phyloP scores from a whole-genome alignment of 441 rosid genomes.

The California macrophylla region DNA sequence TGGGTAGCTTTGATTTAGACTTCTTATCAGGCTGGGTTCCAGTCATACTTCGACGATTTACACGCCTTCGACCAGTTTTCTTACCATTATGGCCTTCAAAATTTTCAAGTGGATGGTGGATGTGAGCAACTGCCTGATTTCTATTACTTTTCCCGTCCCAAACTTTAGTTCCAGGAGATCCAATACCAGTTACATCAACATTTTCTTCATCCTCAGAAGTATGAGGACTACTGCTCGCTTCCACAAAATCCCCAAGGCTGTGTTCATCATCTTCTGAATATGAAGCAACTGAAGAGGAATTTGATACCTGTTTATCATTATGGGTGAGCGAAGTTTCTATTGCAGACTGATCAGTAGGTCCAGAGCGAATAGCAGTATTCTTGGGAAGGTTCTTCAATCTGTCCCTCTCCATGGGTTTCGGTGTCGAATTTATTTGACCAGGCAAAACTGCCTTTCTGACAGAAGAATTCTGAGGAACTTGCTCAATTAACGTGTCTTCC shows the following conservation, averaged over 20 bases:
- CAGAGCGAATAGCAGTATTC: neutral
- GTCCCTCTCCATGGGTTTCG: constrained; percentile 30
- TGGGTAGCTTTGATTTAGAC: constrained; percentile 43
- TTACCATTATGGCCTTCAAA: constrained; percentile 35
- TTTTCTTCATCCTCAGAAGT: constrained; percentile 88
- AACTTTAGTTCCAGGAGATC: constrained; percentile 87
- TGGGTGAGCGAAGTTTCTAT: constrained; percentile 24
- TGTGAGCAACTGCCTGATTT: constrained; percentile 55
- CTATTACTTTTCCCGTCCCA: constrained; percentile 93
- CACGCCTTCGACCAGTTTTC: constrained; percentile 46
- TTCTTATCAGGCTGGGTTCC: constrained; percentile 50
- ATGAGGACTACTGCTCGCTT: constrained; percentile 45
- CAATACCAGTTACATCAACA: constrained; percentile 61
- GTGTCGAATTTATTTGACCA: constrained; percentile 25
- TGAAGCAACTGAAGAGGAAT: constrained; percentile 33
- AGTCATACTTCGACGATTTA: constrained; percentile 36
- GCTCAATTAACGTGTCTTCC: constrained; percentile 41
- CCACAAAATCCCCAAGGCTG: constrained; percentile 26
- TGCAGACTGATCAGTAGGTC: neutral
- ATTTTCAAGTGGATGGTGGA: constrained; percentile 98
- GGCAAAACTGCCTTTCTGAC: constrained; percentile 26
- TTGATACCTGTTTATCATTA: constrained; percentile 27
- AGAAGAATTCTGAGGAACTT: constrained; percentile 37
- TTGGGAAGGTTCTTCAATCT: constrained; percentile 23
- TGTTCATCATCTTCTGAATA: constrained; percentile 42